phyloP scores from a whole-genome alignment of 2,329 filamentous ascomycete species.

The Dothiorella sarmentorum region DNA sequence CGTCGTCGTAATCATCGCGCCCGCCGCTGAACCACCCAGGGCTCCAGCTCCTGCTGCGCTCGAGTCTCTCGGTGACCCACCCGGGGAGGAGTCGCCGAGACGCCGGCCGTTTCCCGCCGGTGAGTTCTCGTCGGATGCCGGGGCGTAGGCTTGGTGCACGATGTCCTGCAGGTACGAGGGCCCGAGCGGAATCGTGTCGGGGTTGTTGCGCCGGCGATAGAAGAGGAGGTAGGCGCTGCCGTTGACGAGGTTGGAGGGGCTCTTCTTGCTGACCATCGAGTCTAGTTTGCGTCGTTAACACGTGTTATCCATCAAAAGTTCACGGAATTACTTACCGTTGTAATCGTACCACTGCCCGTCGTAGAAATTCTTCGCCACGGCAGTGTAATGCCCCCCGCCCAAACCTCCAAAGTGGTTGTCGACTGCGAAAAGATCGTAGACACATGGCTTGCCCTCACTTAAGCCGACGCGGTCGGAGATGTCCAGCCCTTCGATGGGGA shows the following conservation, averaged over 20 bases:
- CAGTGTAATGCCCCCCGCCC: slow-evolving; percentile 94
- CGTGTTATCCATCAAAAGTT: not conserved
- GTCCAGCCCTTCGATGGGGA: slow-evolving; percentile 83
- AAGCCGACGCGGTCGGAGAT: slow-evolving; percentile 75
- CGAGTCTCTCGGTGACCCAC: slow-evolving; percentile 89
- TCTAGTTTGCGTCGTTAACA: slow-evolving; percentile 57
- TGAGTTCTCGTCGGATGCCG: slow-evolving; percentile 38
- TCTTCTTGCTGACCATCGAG: slow-evolving; percentile 63
- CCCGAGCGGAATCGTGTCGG: slow-evolving; percentile 66
- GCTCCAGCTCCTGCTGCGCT: slow-evolving; percentile 66
- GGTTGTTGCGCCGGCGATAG: slow-evolving; percentile 77
- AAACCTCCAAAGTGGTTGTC: slow-evolving; percentile 95
- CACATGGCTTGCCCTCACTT: slow-evolving; percentile 73
- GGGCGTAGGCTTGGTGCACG: slow-evolving; percentile 59
- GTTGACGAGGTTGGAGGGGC: slow-evolving; percentile 64
- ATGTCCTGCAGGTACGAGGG: slow-evolving; percentile 72
- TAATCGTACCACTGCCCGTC: slow-evolving; percentile 93
- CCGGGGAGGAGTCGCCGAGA: slow-evolving; percentile 82
- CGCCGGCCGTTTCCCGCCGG: slow-evolving; percentile 76
- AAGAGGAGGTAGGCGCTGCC: slow-evolving; percentile 87
- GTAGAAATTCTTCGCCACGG: slow-evolving; percentile 87
- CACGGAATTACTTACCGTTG: slow-evolving; percentile 66
- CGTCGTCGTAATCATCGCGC: not conserved
- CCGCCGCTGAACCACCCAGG: slow-evolving; percentile 17
- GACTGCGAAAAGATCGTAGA: slow-evolving; percentile 92